These are phyloP conservation scores for Senna siamea DNA, from an alignment of 306 rosid genomes.

Conservation along the genomic window DNA sequence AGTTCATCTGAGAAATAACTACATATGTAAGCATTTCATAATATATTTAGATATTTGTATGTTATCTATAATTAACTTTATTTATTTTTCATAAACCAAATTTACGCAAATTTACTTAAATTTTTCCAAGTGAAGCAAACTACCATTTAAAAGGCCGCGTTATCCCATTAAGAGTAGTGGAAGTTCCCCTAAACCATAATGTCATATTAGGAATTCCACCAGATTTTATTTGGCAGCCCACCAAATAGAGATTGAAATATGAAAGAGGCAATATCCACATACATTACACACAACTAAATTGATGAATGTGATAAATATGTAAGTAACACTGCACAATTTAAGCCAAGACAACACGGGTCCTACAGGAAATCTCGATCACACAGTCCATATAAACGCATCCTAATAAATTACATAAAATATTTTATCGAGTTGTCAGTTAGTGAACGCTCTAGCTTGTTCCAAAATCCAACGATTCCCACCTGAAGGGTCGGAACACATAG, in stretches of 20 bases:
- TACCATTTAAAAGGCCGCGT: background rate
- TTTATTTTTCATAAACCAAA: no score
- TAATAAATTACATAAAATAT: conserved; percentile 28
- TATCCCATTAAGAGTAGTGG: conserved; percentile 14
- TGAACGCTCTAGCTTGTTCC: conserved; percentile 61
- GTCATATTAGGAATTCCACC: conserved; percentile 4
- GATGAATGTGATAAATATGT: conserved; percentile 20
- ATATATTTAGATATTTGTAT: no score
- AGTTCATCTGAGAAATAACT: no score
- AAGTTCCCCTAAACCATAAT: conserved; percentile 24
- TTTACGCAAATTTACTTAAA: no score
- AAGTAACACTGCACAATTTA: conserved; percentile 5
- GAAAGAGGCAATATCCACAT: conserved; percentile 32
- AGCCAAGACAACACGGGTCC: conserved; percentile 41
- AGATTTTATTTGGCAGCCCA: conserved; percentile 1
- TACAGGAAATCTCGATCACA: conserved; percentile 43
- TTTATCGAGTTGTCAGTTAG: conserved; percentile 17
- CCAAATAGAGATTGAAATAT: conserved; percentile 25
- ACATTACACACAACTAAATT: conserved; percentile 33
- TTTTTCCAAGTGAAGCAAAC: background rate
- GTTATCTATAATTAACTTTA: no score
- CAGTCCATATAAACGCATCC: conserved; percentile 38
- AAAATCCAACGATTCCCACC: conserved; percentile 79
- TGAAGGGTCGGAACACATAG: conserved; percentile 88
- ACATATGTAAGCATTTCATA: no score